These are phyloP conservation scores for Sisymbrium altissimum DNA, from an alignment of 345 rosid species.

Conservation along the genomic window DNA sequence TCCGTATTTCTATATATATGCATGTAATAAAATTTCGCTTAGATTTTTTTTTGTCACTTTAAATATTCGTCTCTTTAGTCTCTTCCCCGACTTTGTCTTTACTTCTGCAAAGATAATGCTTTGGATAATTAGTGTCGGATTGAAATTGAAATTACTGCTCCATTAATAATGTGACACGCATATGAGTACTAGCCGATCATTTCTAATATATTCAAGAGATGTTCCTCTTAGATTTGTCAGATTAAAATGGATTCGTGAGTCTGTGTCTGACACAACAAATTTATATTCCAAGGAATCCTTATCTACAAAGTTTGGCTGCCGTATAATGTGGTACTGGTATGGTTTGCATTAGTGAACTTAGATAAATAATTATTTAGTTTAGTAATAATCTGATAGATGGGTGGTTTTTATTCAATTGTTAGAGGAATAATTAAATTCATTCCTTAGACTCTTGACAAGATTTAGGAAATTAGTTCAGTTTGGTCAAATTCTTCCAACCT, in stretches of 20 bases:
- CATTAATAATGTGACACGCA: neutral
- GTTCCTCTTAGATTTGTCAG: constrained; percentile 2
- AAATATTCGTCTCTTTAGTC: neutral
- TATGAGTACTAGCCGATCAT: neutral
- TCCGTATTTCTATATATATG: neutral
- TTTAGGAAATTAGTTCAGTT: neutral
- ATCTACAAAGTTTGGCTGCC: constrained; percentile 31
- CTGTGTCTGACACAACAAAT: constrained; percentile 21
- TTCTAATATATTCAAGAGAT: neutral
- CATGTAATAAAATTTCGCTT: constrained; percentile 7
- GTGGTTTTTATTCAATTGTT: neutral
- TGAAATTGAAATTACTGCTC: neutral
- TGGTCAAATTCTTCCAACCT: constrained; percentile 14
- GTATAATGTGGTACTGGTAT: neutral
- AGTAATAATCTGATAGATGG: neutral
- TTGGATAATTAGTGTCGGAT: neutral
- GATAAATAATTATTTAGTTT: neutral
- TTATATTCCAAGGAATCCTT: constrained; percentile 18
- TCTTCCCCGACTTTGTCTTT: constrained; percentile 2
- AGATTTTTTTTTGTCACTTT: constrained; percentile 11
- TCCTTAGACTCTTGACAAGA: constrained; percentile 1
- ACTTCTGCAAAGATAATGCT: neutral
- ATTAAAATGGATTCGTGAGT: neutral
- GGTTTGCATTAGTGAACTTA: neutral
- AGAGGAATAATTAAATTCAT: neutral